Base-by-base conservation (phyloP, 208 protist species). In the Tritrichomonas foetus region DNA sequence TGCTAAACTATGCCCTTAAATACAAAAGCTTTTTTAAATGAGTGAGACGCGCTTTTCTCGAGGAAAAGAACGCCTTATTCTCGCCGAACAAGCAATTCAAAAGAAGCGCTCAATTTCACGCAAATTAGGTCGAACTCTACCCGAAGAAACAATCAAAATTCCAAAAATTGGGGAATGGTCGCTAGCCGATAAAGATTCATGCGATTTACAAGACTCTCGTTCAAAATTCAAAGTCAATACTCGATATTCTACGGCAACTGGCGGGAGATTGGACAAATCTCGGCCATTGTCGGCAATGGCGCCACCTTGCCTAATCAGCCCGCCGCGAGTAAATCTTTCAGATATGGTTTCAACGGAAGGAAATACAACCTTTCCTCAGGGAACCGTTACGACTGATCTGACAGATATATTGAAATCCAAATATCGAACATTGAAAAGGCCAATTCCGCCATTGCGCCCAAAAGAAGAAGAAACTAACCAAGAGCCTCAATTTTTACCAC, bases 141-240 rank as follows among this genome's bases (percentile, higher is more conserved):
- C 78, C 0, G 78, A 89, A 57, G 78, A 89, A 89, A 89, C 41
- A n/a, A n/a, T 89, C 0, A 89, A 89, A 57, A 89, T 89, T 39
- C 78, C 78, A 33, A 44, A 89, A 89, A 89, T 89, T 57, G 78
- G 78, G 0, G 78, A 89, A 89, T 89, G 78, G 78, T 57, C 0
- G 3, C 47, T 89, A 22, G 16, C 53, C 5, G 53, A 61, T 22
- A 61, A 61, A 61, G 53, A 61, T 22, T 22, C 53, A 61, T 22
- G 16, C 16, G 16, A 16, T 61, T 22, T 16, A 61, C 5, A 61
- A 5, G 53, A 61, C 8, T n/a, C 5, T 11, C 8, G 25, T n/a
- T 25, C 8, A 69, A n/a, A 33, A n/a, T n/a, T n/a, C 5, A 69
- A 69, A 69, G 5, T 30, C 8, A 69, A 11, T 33, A 11, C 3